phyloP scores from a whole-genome alignment of 148 eudicot genomes.

The Persicaria tinctoria region DNA sequence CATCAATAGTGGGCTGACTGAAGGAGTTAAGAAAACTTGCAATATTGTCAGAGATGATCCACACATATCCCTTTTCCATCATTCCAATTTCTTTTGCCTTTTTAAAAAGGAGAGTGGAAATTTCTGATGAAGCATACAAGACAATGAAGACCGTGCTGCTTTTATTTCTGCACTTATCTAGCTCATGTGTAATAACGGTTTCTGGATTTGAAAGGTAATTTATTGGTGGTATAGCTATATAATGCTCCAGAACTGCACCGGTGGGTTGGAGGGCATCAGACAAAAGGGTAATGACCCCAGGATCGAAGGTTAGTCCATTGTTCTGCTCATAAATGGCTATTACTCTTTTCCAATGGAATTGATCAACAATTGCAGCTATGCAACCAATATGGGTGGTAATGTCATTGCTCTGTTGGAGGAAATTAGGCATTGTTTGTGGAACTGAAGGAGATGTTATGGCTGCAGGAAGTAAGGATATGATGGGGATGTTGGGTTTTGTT shows the following conservation, averaged over 20 bases:
- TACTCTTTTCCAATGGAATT: background rate
- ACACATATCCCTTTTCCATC: slow-evolving; percentile 8
- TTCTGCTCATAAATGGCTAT: slow-evolving; percentile 4
- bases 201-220: slow-evolving; percentile 7
- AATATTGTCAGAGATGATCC: slow-evolving; percentile 10
- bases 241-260: background rate
- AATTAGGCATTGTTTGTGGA: background rate
- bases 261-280: slow-evolving; percentile 1
- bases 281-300: slow-evolving; percentile 10
- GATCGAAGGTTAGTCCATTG: slow-evolving; percentile 5
- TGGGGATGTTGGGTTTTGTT: slow-evolving; percentile 3
- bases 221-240: background rate
- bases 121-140: background rate
- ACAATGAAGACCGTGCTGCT: slow-evolving; percentile 5
- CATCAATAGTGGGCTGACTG: background rate
- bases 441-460: background rate
- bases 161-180: slow-evolving; percentile 6
- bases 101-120: slow-evolving; percentile 5
- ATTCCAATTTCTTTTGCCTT: background rate
- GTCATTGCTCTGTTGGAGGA: slow-evolving; percentile 4
- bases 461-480: slow-evolving; percentile 9
- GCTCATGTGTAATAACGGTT: background rate
- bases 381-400: background rate
- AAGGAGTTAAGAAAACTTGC: slow-evolving; percentile 6
- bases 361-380: slow-evolving; percentile 8